Percentiles rank a stretch among this genome's conserved stretches.
phyloP scores from a whole-genome alignment of 352 stramenopile genomes.

The Phytophthora foliorum region DNA sequence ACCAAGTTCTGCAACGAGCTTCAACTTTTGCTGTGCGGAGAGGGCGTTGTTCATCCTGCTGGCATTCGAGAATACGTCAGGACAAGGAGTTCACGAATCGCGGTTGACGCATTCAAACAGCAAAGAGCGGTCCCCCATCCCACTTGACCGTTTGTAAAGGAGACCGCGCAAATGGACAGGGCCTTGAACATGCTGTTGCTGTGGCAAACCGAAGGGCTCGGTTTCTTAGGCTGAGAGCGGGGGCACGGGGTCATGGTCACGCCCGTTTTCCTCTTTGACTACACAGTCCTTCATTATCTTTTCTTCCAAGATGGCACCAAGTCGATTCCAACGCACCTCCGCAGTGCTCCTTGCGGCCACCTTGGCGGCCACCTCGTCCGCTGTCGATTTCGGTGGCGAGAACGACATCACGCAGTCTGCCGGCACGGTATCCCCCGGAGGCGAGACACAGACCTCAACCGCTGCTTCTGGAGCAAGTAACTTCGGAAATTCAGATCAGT shows the following conservation, averaged over 20 bases:
- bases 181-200: background rate
- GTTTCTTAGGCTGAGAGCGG: background rate
- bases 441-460: slow-evolving; percentile 10
- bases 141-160: background rate
- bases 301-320: slow-evolving; percentile 22
- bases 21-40: slow-evolving; percentile 19
- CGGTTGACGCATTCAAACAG: background rate
- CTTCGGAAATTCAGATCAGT: slow-evolving; percentile 13
- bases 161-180: background rate
- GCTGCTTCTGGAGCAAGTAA: background rate
- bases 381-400: slow-evolving; percentile 21
- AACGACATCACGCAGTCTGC: slow-evolving; percentile 25
- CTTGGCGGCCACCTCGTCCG: slow-evolving; percentile 18
- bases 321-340: slow-evolving; percentile 19
- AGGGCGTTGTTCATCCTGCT: background rate
- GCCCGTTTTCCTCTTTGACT: background rate
- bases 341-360: slow-evolving; percentile 22
- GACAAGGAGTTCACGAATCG: background rate
- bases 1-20: background rate
- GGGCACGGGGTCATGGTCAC: no score
- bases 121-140: background rate
- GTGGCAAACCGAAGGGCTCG: background rate
- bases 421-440: slow-evolving; percentile 14
- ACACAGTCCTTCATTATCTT: slow-evolving; percentile 17
- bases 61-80: slow-evolving; percentile 4